Evolutionary conservation across 1,284 basidiomycete genomes (phyloP), one percentile per base, ranked within the genome.

Genomic region (Uromyces viciae-fabae): DNA sequence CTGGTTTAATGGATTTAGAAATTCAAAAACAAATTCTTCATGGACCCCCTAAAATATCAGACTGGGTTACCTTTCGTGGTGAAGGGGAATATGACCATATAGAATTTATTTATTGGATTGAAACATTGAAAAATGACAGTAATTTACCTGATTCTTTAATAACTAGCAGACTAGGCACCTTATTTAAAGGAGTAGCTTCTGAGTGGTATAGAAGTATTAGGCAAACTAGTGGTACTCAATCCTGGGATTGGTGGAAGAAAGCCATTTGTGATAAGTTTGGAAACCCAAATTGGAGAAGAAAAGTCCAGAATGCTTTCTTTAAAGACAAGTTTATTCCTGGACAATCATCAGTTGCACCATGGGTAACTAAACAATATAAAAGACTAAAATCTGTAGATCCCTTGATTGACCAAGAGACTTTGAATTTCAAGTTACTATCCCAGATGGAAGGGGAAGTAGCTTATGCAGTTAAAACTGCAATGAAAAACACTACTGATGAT

Each of bases 71-170:
- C 7, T 64, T 64, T 38, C n/a, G 17, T 4, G 60, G 60, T 28
- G 60, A 64, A 38, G 60, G 60, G n/a, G 60, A 64, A 38, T 64
- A 64, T 38, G 40, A 64, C 40, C 33, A 64, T 64, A 38, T 64
- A 15, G 60, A 64, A 8, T 64, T 64, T 60, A 60, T 60, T 33
- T 33, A 31, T 14, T 8, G 22, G 22, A 56, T 56, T 56, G 54
- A 56, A n/a, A 28, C 19, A n/a, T n/a, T 56, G 5, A 56, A 56
- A 56, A 28, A 56, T n/a, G 54, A 56, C 31, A 56, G 7, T 28
- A 5, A 9, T 7, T 56, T 19, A n/a, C 22, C 8, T 8, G 54
- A 56, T 28, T n/a, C 22, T 8, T 8, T 64, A 22, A 64, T 64
- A 3, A 38, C 33, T 17, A 8, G 14, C 5, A 64, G 33, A 38